Percentiles rank a stretch among this genome's conserved stretches.
phyloP scores from a whole-genome alignment of 1,284 basidiomycete species.

The Takashimella koratensis region DNA sequence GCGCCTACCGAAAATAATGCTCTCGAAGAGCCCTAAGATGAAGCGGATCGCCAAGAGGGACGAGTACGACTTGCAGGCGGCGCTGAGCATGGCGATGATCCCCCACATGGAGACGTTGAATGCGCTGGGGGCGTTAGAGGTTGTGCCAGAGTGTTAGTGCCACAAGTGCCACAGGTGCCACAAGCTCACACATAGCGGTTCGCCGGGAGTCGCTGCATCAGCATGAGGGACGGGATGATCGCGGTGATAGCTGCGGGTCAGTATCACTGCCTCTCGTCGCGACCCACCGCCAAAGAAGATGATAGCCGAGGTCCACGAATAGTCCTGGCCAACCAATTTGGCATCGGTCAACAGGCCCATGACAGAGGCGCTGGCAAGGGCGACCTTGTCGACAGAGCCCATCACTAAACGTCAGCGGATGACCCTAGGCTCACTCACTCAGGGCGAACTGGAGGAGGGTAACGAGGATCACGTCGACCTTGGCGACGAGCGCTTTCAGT shows the following conservation, averaged over 20 bases:
- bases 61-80: conserved; percentile 7
- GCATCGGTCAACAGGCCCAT: neutral
- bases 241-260: neutral
- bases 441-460: too few species aligned
- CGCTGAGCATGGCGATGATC: conserved; percentile 10
- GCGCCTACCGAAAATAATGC: too few species aligned
- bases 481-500: conserved; percentile 17
- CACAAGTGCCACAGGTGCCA: too few species aligned
- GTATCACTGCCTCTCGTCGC: neutral
- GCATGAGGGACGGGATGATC: conserved; percentile 12
- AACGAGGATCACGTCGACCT: conserved; percentile 23
- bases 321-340: neutral
- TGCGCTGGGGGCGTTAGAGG: too few species aligned
- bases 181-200: conserved; percentile 10
- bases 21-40: conserved; percentile 15
- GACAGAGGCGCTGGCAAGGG: neutral
- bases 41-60: conserved; percentile 9
- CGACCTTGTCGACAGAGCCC: conserved; percentile 2
- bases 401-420: too few species aligned
- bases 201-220: conserved; percentile 11
- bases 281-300: neutral
- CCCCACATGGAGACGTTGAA: too few species aligned
- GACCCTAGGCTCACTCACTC: too few species aligned
- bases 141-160: too few species aligned
- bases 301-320: neutral